Conservation (phyloP, 1,139 yeast species). For the Hyphopichia burtonii region DNA sequence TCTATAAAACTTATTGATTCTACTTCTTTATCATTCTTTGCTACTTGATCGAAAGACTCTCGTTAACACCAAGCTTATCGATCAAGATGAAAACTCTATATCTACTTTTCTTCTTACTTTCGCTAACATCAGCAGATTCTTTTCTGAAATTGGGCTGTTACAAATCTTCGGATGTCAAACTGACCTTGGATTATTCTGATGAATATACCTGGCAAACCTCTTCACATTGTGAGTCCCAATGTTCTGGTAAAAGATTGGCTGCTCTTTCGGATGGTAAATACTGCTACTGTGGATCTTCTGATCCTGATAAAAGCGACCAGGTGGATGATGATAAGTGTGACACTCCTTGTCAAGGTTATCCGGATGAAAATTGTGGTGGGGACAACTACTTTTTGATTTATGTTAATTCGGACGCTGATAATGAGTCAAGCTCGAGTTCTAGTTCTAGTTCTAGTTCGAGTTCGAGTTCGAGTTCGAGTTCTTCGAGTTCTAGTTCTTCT, state of each 20-base stretch:
- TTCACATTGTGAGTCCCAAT: constrained; percentile 47
- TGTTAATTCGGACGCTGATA: constrained; percentile 25
- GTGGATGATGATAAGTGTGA: constrained; percentile 44
- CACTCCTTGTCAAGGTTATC: constrained; percentile 55
- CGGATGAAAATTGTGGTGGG: constrained; percentile 66
- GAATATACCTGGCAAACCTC: constrained; percentile 49
- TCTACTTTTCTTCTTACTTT: background rate
- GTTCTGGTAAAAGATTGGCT: constrained; percentile 47
- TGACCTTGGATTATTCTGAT: constrained; percentile 23
- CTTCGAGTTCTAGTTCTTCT: constrained; percentile 9
- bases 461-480: constrained; percentile 9
- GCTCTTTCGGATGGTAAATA: constrained; percentile 53
- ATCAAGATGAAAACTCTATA: background rate
- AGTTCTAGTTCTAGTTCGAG: constrained; percentile 13
- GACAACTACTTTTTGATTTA: constrained; percentile 48
- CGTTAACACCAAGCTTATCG: no score
- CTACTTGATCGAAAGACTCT: no score
- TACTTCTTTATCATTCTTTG: no score
- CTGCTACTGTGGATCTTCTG: constrained; percentile 61
- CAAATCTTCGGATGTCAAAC: constrained; percentile 20
- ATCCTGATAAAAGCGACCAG: constrained; percentile 31
- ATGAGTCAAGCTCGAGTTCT: constrained; percentile 11
- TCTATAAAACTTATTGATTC: no score
- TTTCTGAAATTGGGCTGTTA: constrained; percentile 39
- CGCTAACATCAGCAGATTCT: constrained; percentile 7